Evolutionary conservation across 495 filamentous ascomycete species (phyloP).

Genomic region (Talaromyces nanjingensis): DNA sequence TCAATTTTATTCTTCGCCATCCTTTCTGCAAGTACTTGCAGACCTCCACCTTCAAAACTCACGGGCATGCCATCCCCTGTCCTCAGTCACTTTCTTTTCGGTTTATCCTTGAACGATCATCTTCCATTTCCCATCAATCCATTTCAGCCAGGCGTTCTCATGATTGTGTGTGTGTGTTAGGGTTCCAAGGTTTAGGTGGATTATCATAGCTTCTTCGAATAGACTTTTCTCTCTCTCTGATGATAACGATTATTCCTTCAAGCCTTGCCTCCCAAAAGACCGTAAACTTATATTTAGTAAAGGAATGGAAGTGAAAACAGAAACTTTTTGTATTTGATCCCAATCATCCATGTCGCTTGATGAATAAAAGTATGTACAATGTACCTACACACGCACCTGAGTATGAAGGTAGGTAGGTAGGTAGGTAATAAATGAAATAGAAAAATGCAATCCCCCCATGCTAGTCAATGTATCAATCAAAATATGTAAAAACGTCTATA

Average conservation of each 20-base stretch:
- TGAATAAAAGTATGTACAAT: background rate
- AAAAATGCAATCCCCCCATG: background rate
- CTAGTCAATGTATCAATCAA: background rate
- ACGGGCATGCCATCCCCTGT: background rate
- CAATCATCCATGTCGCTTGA: background rate
- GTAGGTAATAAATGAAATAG: background rate
- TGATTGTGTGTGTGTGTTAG: background rate
- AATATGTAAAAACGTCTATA: too few relatives aligned
- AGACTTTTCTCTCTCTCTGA: background rate
- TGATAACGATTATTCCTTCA: background rate
- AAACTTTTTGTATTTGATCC: slow-evolving; percentile 1
- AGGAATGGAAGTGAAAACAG: background rate
- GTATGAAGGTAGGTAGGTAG: background rate
- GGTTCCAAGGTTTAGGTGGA: background rate
- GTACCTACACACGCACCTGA: background rate
- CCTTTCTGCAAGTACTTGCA: background rate
- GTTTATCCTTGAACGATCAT: background rate
- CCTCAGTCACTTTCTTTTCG: background rate
- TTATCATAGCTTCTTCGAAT: background rate
- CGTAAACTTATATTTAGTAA: too few relatives aligned
- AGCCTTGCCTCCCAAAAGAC: too few relatives aligned
- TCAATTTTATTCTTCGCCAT: background rate
- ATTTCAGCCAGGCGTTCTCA: background rate
- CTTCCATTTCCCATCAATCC: background rate
- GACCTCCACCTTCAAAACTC: background rate